These are phyloP conservation scores for Candida glaebosa DNA, from an alignment of 805 yeast species.

Conservation along the genomic window DNA sequence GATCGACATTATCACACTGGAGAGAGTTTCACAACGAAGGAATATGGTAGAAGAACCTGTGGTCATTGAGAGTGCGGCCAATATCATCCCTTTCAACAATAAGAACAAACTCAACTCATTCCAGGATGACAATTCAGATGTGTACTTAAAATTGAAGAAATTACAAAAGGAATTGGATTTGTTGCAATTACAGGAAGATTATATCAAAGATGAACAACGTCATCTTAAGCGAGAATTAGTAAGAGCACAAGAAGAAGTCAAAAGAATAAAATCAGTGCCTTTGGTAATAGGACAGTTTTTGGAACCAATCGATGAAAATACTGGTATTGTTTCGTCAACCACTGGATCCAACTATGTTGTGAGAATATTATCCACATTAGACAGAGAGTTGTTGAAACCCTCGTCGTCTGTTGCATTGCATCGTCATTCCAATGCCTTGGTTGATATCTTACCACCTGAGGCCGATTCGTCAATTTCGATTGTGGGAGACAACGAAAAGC, in stretches of 20 bases:
- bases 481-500: conserved; percentile 90
- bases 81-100: neutral
- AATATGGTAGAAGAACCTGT: conserved; percentile 35
- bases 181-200: conserved; percentile 85
- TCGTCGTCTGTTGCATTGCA: conserved; percentile 95
- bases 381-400: conserved; percentile 90
- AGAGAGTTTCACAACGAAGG: neutral
- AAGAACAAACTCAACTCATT: neutral
- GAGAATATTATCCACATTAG: conserved; percentile 88
- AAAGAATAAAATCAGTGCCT: conserved; percentile 95
- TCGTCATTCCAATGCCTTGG: conserved; percentile 97
- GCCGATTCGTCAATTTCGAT: conserved; percentile 96
- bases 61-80: conserved; percentile 16
- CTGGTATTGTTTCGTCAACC: conserved; percentile 95
- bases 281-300: conserved; percentile 96
- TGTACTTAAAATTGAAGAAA: conserved; percentile 79
- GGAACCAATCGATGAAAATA: conserved; percentile 94
- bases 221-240: conserved; percentile 91
- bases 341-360: conserved; percentile 98
- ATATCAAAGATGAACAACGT: conserved; percentile 96
- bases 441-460: conserved; percentile 97
- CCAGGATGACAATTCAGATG: conserved; percentile 52
- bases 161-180: conserved; percentile 88
- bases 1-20: neutral
- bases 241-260: conserved; percentile 98